Conservation (phyloP, 1,284 basidiomycete genomes). For the Coriolopsis trogii region DNA sequence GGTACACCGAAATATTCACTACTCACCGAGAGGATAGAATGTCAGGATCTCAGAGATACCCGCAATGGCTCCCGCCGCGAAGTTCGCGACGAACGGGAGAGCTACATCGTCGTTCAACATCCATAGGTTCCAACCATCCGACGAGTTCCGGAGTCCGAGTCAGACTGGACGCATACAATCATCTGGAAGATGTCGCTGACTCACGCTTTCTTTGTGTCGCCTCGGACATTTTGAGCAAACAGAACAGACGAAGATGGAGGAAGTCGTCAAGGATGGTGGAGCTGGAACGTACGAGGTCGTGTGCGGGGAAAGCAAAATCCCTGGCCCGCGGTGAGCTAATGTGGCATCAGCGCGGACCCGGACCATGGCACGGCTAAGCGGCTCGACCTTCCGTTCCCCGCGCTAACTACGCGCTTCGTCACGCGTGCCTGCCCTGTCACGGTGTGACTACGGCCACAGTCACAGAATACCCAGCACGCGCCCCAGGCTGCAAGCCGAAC, state of each 20-base stretch:
- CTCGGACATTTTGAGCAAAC: conserved; percentile 22
- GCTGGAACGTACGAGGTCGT: conserved; percentile 5
- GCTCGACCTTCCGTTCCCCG: conserved; percentile 2
- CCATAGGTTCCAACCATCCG: too few relatives aligned
- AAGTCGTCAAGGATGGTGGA: background rate
- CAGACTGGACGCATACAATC: background rate
- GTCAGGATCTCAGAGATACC: conserved; percentile 84
- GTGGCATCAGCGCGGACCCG: background rate
- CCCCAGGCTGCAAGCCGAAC: background rate
- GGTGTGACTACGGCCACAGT: background rate
- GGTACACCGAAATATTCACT: background rate
- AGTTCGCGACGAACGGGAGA: conserved; percentile 37
- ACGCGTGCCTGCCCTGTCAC: background rate
- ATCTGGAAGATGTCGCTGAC: conserved; percentile 5
- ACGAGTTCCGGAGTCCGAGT: background rate
- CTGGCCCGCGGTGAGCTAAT: too few relatives aligned
- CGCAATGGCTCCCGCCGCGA: conserved; percentile 37
- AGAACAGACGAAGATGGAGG: background rate
- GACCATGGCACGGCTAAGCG: background rate
- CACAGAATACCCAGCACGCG: background rate
- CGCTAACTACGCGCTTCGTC: background rate
- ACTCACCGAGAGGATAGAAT: conserved; percentile 89
- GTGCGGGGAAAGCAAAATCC: conserved; percentile 1
- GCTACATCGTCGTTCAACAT: conserved; percentile 19
- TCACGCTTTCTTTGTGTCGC: conserved; percentile 21